Percentiles rank a stretch among this genome's conserved stretches.
These are phyloP conservation scores for Hirsutella minnesotensis DNA, from an alignment of 2,329 filamentous ascomycete species.

Conservation along the genomic window DNA sequence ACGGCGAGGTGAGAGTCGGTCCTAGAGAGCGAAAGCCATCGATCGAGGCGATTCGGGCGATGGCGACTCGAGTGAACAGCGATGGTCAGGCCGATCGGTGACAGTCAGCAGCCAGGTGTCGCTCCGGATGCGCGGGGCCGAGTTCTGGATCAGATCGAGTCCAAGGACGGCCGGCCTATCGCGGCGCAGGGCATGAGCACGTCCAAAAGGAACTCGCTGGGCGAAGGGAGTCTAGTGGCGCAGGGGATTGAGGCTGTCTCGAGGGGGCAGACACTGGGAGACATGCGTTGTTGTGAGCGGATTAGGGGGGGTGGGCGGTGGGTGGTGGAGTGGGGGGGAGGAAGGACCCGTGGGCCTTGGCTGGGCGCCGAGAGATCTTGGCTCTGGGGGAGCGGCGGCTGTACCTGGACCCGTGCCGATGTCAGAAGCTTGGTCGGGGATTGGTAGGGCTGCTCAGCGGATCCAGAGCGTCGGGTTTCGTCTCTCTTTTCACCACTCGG, in stretches of 20 bases:
- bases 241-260: neutral
- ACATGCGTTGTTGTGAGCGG: neutral
- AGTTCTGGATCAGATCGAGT: neutral
- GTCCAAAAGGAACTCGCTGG: neutral
- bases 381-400: neutral
- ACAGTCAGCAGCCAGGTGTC: neutral
- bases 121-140: neutral
- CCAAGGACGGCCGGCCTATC: neutral
- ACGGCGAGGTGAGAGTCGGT: neutral
- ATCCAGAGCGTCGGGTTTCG: neutral
- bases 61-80: neutral
- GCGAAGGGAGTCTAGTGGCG: neutral
- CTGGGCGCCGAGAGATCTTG: conserved; percentile 1
- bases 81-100: neutral
- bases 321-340: too few relatives aligned
- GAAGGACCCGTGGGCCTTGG: neutral
- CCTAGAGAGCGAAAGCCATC: neutral
- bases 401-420: neutral
- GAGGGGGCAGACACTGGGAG: neutral
- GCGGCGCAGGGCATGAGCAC: neutral
- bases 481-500: too few relatives aligned
- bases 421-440: neutral
- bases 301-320: neutral
- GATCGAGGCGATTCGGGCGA: neutral
- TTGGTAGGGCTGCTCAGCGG: too few relatives aligned